Evolutionary conservation across 148 eudicot genomes (phyloP), one percentile per base, ranked within the genome.

Genomic region (Oxyria digyna): DNA sequence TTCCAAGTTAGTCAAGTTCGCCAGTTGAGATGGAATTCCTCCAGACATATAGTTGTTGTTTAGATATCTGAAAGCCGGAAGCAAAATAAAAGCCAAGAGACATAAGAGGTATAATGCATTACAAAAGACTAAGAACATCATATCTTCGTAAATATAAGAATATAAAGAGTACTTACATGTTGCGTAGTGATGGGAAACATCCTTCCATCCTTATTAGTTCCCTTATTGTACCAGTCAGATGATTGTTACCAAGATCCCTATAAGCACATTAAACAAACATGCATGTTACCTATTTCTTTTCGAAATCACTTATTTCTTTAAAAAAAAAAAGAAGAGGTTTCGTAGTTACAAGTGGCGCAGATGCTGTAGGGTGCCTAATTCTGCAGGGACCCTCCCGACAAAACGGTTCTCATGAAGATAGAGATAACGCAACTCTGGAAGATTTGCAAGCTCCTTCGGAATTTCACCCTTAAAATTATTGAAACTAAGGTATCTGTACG

Each of bases 391-490:
- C 49, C 99, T 83, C 72, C 97, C 99, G 72, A 27, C 78, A 52
- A 94, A 86, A 42, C 96, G 99, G 72, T 94, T 94, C 83, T 83
- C 91, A 76, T 94, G 99, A 12, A 94, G 79, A 74, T 88, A 88
- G 48, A 94, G 76, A 77, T 90, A 90, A 52, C 86, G 88, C 23
- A 94, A 82, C 72, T 83, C 85, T 50, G 96, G 97, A 78, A 94
- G 92, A 84, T 84, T 84, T 24, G 99, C 92, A 77, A 94, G 84
- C 79, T 94, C 97, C 81, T 73, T 90, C 31, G 97, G 97, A 33
- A 94, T 90, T 81, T 94, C 97, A 8, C 98, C 99, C 77, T 88
- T 94, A 70, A 94, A 90, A 74, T 77, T 94, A 74, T 90, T 94
- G 74, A 94, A 94, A 79, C 99, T 94, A 87, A 88, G 83, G 76